These are phyloP conservation scores for Vigna nakashimae DNA, from an alignment of 306 rosid species.

Conservation along the genomic window DNA sequence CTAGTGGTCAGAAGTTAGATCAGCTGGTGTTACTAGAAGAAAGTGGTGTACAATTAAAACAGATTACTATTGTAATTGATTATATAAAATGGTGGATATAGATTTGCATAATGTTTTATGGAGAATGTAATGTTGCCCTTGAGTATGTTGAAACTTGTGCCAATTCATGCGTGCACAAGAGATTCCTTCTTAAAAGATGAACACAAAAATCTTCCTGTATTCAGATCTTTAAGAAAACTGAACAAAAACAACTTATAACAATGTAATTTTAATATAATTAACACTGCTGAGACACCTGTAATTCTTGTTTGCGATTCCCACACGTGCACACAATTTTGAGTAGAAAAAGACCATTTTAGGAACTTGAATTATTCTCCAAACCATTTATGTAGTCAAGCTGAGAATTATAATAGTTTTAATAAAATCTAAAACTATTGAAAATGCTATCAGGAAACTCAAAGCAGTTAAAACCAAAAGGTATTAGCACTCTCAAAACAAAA, in stretches of 20 bases:
- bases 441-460: neutral
- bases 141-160: neutral
- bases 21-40: neutral
- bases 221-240: neutral
- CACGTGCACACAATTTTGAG: conserved; percentile 7
- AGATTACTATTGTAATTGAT: conserved; percentile 5
- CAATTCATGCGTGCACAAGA: conserved; percentile 13
- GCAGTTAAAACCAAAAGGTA: neutral
- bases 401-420: neutral
- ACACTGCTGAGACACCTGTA: conserved; percentile 11
- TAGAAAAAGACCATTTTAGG: neutral
- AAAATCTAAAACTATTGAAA: conserved; percentile 4
- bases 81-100: conserved; percentile 11
- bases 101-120: neutral
- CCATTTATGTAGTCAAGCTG: conserved; percentile 27
- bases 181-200: conserved; percentile 8
- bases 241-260: conserved; percentile 19
- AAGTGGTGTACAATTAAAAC: neutral
- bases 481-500: neutral
- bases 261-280: neutral
- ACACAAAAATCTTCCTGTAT: neutral
- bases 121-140: neutral
- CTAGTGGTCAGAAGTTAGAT: conserved; percentile 24
- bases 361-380: conserved; percentile 20
- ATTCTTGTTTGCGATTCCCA: conserved; percentile 13